Conservation (phyloP, 2,329 filamentous ascomycete species). For the Whalleya microplaca region DNA sequence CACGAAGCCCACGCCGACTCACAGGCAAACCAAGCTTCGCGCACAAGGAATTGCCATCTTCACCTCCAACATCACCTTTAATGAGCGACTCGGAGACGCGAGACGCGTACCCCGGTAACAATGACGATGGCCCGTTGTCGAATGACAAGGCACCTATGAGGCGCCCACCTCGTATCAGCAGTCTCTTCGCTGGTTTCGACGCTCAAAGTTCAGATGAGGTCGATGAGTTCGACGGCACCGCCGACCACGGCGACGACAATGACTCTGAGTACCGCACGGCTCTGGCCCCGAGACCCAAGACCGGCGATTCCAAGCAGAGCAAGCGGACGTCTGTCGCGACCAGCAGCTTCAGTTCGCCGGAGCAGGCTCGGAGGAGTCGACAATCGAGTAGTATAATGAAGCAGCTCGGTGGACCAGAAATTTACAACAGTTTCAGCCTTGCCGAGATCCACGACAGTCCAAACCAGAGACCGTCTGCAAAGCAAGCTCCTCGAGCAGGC, state of each 20-base stretch:
- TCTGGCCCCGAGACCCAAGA: constrained; percentile 61
- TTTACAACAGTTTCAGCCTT: constrained; percentile 49
- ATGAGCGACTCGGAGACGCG: constrained; percentile 48
- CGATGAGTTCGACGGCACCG: constrained; percentile 67
- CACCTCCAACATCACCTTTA: constrained; percentile 44
- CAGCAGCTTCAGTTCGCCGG: constrained; percentile 46
- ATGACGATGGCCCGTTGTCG: constrained; percentile 76
- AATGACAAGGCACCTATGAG: constrained; percentile 62
- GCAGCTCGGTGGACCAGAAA: constrained; percentile 44
- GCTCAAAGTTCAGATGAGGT: constrained; percentile 68
- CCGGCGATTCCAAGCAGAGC: constrained; percentile 40
- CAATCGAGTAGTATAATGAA: constrained; percentile 40
- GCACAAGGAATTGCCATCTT: constrained; percentile 51
- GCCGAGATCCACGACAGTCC: constrained; percentile 34
- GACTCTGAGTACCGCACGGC: constrained; percentile 71
- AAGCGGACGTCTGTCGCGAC: constrained; percentile 49
- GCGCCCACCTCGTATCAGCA: constrained; percentile 76
- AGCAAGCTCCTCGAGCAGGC: constrained; percentile 34
- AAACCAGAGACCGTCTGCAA: constrained; percentile 38
- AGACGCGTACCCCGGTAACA: constrained; percentile 77
- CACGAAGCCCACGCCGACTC: constrained; percentile 63
- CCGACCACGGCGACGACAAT: constrained; percentile 63
- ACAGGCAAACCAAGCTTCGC: constrained; percentile 48
- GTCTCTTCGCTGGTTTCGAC: constrained; percentile 85
- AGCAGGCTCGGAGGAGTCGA: constrained; percentile 37